Evolutionary conservation across 257 asterid genomes (phyloP), one percentile per base, ranked within the genome.

Genomic region (Solanum infundibuliforme): DNA sequence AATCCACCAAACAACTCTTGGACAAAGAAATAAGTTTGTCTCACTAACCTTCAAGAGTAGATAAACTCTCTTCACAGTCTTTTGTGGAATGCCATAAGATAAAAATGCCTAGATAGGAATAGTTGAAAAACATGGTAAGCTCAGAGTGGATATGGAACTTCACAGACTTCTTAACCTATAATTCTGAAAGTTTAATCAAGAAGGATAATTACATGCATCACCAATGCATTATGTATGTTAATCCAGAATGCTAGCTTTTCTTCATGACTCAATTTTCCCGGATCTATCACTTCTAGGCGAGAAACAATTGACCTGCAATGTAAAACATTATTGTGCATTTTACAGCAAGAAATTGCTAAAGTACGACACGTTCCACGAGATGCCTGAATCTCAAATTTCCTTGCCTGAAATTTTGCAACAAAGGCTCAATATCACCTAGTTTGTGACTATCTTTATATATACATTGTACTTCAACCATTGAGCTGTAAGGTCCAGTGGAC

Each of bases 171-270:
- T 29, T 36, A 13, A 88, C 39, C 29, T 34, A 39, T n/a, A 71
- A 31, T 60, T 27, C 71, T 71, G 66, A 11, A 39, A 21, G n/a
- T 21, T 71, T 31, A 20, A 71, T 13, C 7, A 72, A 21, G 32
- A 32, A 41, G 83, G 88, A 84, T 86, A 21, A 87, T 91, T 96
- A 96, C 99, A 91, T 97, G 99, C 99, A 97, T 95, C 94, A 96
- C 97, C 89, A 97, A 90, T 65, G 99, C 94, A 86, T 96, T 97
- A 89, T 97, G 99, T 62, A 96, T 91, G 88, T 97, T 97, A 90
- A 96, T 96, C 99, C 99, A 97, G 92, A 97, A 96, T 1, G 99
- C 98, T 87, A 97, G 86, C 92, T 97, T 97, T 93, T 97, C 98
- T 90, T 93, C 99, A 6, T 91, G 94, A 11, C 92, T 89, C 99